These are phyloP conservation scores for Aspergillus steynii DNA, from an alignment of 495 filamentous ascomycete genomes.

Conservation along the genomic window DNA sequence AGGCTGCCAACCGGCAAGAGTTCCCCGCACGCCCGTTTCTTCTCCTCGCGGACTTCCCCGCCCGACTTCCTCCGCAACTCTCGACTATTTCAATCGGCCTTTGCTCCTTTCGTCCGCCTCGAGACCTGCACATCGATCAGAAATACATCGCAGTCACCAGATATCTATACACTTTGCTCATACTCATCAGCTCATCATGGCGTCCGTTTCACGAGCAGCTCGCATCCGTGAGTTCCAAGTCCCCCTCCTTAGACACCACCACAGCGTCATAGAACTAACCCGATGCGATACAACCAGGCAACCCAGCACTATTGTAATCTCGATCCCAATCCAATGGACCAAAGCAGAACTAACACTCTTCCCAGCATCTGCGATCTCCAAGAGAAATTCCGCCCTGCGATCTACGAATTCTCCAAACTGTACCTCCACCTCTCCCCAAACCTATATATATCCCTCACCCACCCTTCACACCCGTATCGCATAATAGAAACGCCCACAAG, in stretches of 20 bases:
- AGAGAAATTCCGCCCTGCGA: constrained; percentile 82
- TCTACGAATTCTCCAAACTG: constrained; percentile 82
- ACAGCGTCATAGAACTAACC: constrained; percentile 8
- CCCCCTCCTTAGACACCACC: background rate
- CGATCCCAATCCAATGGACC: constrained; percentile 11
- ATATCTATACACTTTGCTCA: background rate
- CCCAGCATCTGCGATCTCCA: constrained; percentile 91
- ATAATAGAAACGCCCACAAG: constrained; percentile 5
- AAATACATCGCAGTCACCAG: background rate
- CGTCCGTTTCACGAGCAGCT: constrained; percentile 28
- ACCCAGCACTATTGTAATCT: constrained; percentile 68
- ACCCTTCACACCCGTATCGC: background rate
- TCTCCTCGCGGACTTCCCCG: constrained; percentile 23
- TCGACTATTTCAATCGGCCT: background rate
- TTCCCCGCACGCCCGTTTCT: constrained; percentile 29
- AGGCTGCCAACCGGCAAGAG: background rate
- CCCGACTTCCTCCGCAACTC: constrained; percentile 14
- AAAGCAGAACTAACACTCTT: background rate
- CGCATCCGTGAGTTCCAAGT: constrained; percentile 35
- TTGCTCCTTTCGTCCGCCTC: background rate
- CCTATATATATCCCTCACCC: background rate
- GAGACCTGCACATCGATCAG: background rate
- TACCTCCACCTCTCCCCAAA: constrained; percentile 28
- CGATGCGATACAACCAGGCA: constrained; percentile 45
- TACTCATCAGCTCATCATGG: constrained; percentile 26